A percentile compares a stretch with the other conserved stretches of the same genome.
Conservation (phyloP, 441 rosid species). For the Rhodomyrtus psidioides region DNA sequence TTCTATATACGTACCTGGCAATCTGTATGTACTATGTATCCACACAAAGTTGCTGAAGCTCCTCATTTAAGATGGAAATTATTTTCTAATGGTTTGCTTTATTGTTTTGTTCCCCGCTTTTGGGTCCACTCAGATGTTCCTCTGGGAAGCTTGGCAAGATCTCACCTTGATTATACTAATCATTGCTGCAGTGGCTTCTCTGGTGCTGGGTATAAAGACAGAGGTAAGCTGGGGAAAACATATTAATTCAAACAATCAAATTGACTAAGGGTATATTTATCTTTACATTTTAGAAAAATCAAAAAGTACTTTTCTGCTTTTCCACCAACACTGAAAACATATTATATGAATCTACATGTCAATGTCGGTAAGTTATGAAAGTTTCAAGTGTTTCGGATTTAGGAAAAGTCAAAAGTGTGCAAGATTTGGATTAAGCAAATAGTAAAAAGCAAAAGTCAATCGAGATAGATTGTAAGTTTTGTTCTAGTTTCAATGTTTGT, state of each 20-base stretch:
- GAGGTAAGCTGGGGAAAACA: conserved; percentile 47
- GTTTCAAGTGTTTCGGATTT: neutral
- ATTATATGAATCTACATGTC: neutral
- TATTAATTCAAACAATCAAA: conserved; percentile 1
- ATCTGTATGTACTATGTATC: neutral
- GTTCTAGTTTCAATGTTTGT: neutral
- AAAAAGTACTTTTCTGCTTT: neutral
- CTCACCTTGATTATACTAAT: conserved; percentile 88
- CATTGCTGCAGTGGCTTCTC: conserved; percentile 87
- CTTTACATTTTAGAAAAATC: neutral
- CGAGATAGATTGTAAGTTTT: neutral
- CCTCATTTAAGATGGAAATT: neutral
- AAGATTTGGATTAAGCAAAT: neutral
- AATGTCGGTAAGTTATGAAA: neutral
- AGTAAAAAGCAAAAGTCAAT: neutral
- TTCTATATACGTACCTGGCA: neutral
- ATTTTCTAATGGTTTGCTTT: neutral
- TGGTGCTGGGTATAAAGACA: conserved; percentile 86
- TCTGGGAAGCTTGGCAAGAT: conserved; percentile 99
- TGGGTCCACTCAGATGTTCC: conserved; percentile 53
- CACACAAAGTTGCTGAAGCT: neutral
- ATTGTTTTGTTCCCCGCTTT: neutral
- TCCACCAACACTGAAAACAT: neutral
- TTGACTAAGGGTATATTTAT: neutral
- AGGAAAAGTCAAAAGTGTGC: neutral